These are phyloP conservation scores for Diaporthe aspalathi DNA, from an alignment of 2,329 filamentous ascomycete genomes.

Conservation along the genomic window DNA sequence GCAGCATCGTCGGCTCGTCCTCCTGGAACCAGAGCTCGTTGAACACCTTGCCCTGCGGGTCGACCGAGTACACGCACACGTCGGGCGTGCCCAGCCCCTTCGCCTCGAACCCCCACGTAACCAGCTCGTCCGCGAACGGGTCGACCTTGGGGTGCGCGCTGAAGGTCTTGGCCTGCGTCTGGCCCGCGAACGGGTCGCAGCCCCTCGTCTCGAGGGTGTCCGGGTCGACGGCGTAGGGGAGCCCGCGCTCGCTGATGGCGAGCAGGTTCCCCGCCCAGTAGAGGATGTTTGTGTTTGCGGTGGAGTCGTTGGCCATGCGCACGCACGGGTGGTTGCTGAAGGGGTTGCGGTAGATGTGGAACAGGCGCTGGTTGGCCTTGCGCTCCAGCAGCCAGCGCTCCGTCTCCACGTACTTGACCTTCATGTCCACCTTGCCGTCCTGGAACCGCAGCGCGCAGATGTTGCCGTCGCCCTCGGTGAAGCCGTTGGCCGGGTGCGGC, in stretches of 20 bases:
- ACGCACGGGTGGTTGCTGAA: constrained; percentile 52
- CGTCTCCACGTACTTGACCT: constrained; percentile 53
- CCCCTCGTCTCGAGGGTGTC: constrained; percentile 55
- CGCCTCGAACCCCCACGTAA: constrained; percentile 56
- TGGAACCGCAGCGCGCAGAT: constrained; percentile 52
- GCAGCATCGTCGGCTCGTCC: constrained; percentile 53
- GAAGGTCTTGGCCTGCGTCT: constrained; percentile 52
- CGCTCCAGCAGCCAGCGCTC: constrained; percentile 54
- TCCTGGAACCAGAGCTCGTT: constrained; percentile 46
- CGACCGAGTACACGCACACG: constrained; percentile 50
- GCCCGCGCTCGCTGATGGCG: constrained; percentile 60
- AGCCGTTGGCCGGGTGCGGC: constrained; percentile 37
- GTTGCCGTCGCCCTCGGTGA: constrained; percentile 52
- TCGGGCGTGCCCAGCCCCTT: constrained; percentile 53
- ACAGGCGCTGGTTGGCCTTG: constrained; percentile 49
- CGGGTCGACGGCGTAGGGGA: constrained; percentile 56
- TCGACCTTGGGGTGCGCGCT: constrained; percentile 58
- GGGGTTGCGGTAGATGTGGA: constrained; percentile 54
- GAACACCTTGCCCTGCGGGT: constrained; percentile 45
- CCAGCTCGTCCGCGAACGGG: constrained; percentile 52
- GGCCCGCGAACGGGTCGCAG: constrained; percentile 55
- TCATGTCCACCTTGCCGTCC: constrained; percentile 49
- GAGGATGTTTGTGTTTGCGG: constrained; percentile 64
- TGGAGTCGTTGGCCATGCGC: constrained; percentile 46
- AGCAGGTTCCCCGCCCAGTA: constrained; percentile 60